Percentiles rank a stretch among this genome's conserved stretches.
These are phyloP conservation scores for Austropuccinia psidii DNA, from an alignment of 1,284 basidiomycete species.

Conservation along the genomic window DNA sequence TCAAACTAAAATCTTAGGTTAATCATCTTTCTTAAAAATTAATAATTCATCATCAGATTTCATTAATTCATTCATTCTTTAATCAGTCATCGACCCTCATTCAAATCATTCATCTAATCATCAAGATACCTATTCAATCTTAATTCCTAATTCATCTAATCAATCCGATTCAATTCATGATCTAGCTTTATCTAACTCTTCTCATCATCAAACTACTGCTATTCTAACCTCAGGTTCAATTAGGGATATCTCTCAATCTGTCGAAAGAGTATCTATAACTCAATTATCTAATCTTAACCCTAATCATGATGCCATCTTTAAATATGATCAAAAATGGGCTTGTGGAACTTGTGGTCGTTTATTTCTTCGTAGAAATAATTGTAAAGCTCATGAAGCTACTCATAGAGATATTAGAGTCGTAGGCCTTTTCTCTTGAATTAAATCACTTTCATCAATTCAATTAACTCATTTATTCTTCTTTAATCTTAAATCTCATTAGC, in stretches of 20 bases:
- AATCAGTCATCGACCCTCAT: neutral
- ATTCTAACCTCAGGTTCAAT: conserved; percentile 28
- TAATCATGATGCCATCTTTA: conserved; percentile 3
- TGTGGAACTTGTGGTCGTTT: conserved; percentile 30
- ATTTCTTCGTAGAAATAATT: conserved; percentile 35
- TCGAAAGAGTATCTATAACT: conserved; percentile 19
- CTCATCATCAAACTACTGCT: neutral
- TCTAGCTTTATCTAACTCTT: neutral
- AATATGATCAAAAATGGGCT: conserved; percentile 32
- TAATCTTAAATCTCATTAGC: no score
- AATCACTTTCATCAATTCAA: no score
- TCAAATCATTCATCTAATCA: neutral
- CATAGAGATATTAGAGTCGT: conserved; percentile 34
- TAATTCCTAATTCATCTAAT: no score
- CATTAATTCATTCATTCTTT: no score
- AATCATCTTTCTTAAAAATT: neutral
- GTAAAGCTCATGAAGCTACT: conserved; percentile 36
- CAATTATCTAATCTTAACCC: conserved; percentile 24
- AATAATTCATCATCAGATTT: neutral
- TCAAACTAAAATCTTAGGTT: conserved; percentile 5
- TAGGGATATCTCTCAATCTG: neutral
- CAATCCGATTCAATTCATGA: neutral
- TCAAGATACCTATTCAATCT: neutral
- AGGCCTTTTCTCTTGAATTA: neutral
- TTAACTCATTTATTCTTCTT: no score